phyloP scores from a whole-genome alignment of 2,329 filamentous ascomycete species.

The Albophoma yamanashiensis region DNA sequence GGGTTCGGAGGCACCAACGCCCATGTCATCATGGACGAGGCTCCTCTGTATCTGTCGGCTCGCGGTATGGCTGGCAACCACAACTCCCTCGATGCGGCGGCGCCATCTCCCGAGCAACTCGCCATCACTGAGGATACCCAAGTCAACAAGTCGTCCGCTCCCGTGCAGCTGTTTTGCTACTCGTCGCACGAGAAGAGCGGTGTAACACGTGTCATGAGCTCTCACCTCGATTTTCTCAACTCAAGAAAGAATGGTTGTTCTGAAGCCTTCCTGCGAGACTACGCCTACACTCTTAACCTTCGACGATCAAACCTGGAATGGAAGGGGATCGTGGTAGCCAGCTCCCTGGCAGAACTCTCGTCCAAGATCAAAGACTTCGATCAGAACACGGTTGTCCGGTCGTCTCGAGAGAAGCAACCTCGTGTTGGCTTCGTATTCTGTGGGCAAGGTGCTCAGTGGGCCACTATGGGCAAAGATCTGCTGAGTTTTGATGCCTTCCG shows the following conservation, averaged over 20 bases:
- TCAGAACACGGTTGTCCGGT: constrained; percentile 10
- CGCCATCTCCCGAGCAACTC: background rate
- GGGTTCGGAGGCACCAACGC: constrained; percentile 48
- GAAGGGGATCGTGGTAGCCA: constrained; percentile 27
- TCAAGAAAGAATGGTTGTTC: constrained; percentile 3
- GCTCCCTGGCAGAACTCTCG: constrained; percentile 20
- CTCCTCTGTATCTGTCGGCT: constrained; percentile 26
- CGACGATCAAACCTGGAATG: constrained; percentile 34
- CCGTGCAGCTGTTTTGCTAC: constrained; percentile 28
- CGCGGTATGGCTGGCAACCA: constrained; percentile 24
- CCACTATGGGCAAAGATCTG: constrained; percentile 29
- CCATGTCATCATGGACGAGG: constrained; percentile 41
- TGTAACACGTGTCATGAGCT: constrained; percentile 22
- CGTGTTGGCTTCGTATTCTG: constrained; percentile 30
- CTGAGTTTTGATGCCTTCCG: constrained; percentile 30
- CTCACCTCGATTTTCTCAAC: constrained; percentile 21
- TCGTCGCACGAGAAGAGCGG: constrained; percentile 33
- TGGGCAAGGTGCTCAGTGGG: constrained; percentile 32
- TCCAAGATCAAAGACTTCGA: constrained; percentile 13
- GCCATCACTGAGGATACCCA: background rate
- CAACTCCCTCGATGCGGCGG: constrained; percentile 14
- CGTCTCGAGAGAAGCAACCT: constrained; percentile 13
- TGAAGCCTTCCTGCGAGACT: constrained; percentile 20
- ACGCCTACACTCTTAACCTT: constrained; percentile 34
- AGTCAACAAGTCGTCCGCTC: background rate